phyloP scores from a whole-genome alignment of 2,329 filamentous ascomycete species.

The Penicillium sp. region DNA sequence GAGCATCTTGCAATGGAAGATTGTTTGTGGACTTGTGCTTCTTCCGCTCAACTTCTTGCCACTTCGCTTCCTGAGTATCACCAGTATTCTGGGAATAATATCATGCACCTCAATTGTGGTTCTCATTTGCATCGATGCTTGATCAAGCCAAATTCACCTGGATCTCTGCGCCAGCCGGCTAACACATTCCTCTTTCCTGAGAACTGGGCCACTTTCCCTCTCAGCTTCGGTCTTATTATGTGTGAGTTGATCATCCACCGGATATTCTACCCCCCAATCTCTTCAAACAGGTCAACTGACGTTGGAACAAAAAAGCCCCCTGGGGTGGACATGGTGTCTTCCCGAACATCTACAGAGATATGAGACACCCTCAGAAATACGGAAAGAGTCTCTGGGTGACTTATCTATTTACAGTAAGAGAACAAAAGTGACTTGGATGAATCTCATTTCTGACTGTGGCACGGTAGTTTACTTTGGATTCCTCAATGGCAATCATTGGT shows the following conservation, averaged over 20 bases:
- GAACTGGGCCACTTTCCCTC: conserved; percentile 83
- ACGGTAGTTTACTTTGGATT: conserved; percentile 73
- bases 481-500: conserved; percentile 78
- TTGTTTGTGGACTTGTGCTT: conserved; percentile 76
- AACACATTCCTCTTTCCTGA: conserved; percentile 78
- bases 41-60: conserved; percentile 84
- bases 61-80: conserved; percentile 80
- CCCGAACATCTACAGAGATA: conserved; percentile 79
- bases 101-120: conserved; percentile 85
- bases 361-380: conserved; percentile 83
- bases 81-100: conserved; percentile 88
- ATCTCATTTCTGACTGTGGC: conserved; percentile 12
- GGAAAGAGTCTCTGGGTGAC: conserved; percentile 72
- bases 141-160: conserved; percentile 74
- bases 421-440: background rate
- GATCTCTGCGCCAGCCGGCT: conserved; percentile 80
- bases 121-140: conserved; percentile 82
- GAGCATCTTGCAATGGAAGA: conserved; percentile 75
- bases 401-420: conserved; percentile 77
- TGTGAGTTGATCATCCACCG: conserved; percentile 44
- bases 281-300: background rate
- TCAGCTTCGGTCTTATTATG: conserved; percentile 89
- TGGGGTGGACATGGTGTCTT: conserved; percentile 76
- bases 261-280: background rate
- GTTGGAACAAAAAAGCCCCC: conserved; percentile 48